Base-by-base conservation (phyloP, 1,284 basidiomycete species). In the Sanghuangporus baumii region DNA sequence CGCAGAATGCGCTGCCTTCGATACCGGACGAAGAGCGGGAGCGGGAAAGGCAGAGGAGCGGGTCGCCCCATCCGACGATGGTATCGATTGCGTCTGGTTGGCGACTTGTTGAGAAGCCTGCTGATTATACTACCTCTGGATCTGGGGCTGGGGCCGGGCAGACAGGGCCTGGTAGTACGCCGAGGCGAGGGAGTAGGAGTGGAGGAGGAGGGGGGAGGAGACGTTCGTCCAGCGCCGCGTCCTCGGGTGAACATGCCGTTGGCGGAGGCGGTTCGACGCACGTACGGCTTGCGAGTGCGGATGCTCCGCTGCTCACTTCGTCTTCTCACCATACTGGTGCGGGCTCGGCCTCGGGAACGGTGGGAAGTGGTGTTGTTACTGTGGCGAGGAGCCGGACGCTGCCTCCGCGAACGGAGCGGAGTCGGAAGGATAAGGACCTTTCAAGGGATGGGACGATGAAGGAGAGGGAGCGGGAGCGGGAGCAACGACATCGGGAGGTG, bases 321-420 rank as follows among this genome's bases (percentile, higher is more conserved):
- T 31, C 26, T 31, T 31, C 26, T 31, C 26, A 31, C 5, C 26
- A 31, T n/a, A 14, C 43, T 46, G 43, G 40, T 41, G 6, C 40
- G 0, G 40, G 43, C 6, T 1, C 16, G 8, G 43, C 9, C 1
- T 18, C 16, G 16, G 57, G 6, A n/a, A 59, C 47, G 68, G 65
- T 64, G 69, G 69, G 59, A 60, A 63, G 68, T 18, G 62, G 69
- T 54, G 69, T 73, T n/a, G 72, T 75, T 31, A 76, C 77, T 55
- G 78, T 87, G 14, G 76, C 75, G 51, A 78, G 87, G 40, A 87
- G 87, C 70, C 78, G 81, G 66, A 89, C 87, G 38, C 65, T 89
- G 61, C 87, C 87, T 6, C 79, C 81, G 43, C 66, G 55, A 14
- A 58, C 63, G 65, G 55, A 55, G 63, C 68, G 63, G 67, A 59